Base-by-base conservation (phyloP, 108 stramenopile genomes). In the Cyclostephanos invisitatus region DNA sequence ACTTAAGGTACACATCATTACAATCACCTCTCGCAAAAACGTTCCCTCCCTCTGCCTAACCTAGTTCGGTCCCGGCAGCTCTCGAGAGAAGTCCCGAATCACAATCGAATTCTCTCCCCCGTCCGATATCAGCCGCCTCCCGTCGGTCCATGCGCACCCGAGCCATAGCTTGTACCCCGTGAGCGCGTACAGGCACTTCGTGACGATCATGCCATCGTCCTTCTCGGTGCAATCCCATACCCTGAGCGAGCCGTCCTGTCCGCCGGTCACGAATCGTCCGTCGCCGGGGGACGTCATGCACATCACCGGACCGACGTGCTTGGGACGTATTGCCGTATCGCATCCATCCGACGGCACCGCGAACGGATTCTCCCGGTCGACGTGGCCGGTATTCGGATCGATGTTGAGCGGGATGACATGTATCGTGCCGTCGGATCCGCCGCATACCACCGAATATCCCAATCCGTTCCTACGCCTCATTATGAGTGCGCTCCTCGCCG, bases 81-180 rank as follows among this genome's bases (percentile, higher is more conserved):
- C 76, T 15, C 62, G 50, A 15, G 85, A 83, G 72, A 89, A 91
- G 60, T 88, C 85, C 49, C 88, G 87, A 4, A 87, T 75, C 58
- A 91, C 82, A 25, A 91, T 77, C 10, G 83, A 77, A 60, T 91
- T 91, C 67, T 89, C 90, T n/a, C 78, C 81, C 55, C 90, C 90
- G 70, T 92, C 91, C 12, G 84, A 80, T 12, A 92, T 80, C 18
- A 92, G 68, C 58, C 76, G 74, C 35, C 57, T 57, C 15, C 81
- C 83, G 64, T 85, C 84, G 14, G 82, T 87, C 44, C 82, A 89
- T 20, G 89, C 71, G 28, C 80, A 78, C 18, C 85, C 85, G 27
- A 89, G 64, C 91, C 91, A 92, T 0, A 87, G 80, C 61, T 92
- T 92, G 85, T 89, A 92, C 27, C 91, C 91, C 3, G 83, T 71